A percentile compares a stretch with the other conserved stretches of the same genome.
phyloP scores from a whole-genome alignment of 208 protist species.

The Trypanosoma boissoni region DNA sequence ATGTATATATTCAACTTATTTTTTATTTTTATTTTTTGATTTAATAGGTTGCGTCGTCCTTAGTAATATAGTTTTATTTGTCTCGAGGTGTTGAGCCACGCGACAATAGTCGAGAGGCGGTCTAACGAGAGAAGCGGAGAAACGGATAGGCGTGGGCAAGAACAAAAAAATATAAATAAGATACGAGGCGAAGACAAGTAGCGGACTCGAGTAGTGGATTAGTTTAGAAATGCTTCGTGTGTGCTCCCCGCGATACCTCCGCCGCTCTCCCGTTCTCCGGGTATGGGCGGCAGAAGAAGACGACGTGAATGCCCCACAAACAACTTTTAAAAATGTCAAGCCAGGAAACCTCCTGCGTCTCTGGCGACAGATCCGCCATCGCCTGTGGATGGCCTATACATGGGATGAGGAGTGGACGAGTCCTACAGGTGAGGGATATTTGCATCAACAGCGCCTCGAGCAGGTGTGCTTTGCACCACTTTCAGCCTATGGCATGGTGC shows the following conservation, averaged over 20 bases:
- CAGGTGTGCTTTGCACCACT: constrained; percentile 87
- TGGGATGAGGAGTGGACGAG: constrained; percentile 88
- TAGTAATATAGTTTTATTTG: no score
- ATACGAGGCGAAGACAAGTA: neutral
- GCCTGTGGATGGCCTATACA: constrained; percentile 76
- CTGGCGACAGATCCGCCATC: constrained; percentile 86
- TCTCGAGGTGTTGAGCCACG: no score
- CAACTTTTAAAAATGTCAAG: constrained; percentile 91
- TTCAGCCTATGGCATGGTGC: constrained; percentile 88
- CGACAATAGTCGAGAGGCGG: no score
- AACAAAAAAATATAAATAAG: neutral
- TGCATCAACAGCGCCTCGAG: constrained; percentile 87
- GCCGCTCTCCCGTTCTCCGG: constrained; percentile 57
- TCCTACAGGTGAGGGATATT: constrained; percentile 71
- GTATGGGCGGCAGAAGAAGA: constrained; percentile 87
- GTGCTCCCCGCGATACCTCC: constrained; percentile 31
- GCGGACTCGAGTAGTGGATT: neutral
- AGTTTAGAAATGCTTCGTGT: constrained; percentile 34
- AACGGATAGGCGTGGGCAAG: no score
- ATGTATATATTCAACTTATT: no score
- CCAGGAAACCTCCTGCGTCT: constrained; percentile 71
- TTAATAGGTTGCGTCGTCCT: no score
- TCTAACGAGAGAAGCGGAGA: no score
- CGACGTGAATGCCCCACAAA: constrained; percentile 74
- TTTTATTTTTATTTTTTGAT: no score